Conservation (phyloP, 2,329 filamentous ascomycete genomes). For the Ilyonectria mors-panacis region DNA sequence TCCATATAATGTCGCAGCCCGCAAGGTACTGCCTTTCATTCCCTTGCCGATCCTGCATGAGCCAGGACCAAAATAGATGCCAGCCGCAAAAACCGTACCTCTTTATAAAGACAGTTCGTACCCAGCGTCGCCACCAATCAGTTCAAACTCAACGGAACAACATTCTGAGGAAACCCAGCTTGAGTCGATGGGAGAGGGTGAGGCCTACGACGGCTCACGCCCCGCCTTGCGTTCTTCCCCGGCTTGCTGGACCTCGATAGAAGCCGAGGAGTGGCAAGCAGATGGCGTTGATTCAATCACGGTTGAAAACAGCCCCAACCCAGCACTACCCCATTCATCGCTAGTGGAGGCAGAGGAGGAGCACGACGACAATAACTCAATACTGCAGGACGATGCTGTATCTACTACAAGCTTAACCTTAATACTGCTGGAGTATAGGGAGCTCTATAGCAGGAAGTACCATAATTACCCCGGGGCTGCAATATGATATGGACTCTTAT, state of each 20-base stretch:
- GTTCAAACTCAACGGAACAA: not conserved
- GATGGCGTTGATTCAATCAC: not conserved
- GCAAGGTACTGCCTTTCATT: not conserved
- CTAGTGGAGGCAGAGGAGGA: slow-evolving; percentile 2
- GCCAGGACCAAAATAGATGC: not conserved
- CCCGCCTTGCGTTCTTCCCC: not conserved
- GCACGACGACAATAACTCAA: not conserved
- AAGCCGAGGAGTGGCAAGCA: not conserved
- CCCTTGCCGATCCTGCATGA: not conserved
- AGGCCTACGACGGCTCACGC: not conserved
- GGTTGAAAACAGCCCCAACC: not conserved
- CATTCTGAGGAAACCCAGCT: slow-evolving; percentile 5
- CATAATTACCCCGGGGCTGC: not conserved
- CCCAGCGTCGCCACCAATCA: not conserved
- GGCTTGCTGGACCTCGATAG: not conserved
- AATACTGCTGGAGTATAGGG: not conserved
- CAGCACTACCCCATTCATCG: not conserved
- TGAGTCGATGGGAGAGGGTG: not conserved
- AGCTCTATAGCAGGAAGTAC: not conserved
- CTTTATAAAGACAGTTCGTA: not conserved
- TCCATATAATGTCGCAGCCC: slow-evolving; percentile 6
- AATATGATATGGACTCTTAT: no score
- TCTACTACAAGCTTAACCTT: not conserved
- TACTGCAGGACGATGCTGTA: not conserved
- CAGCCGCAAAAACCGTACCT: not conserved